Evolutionary conservation across 2,329 filamentous ascomycete genomes (phyloP), one percentile per base, ranked within the genome.

Genomic region (Alternaria panax): DNA sequence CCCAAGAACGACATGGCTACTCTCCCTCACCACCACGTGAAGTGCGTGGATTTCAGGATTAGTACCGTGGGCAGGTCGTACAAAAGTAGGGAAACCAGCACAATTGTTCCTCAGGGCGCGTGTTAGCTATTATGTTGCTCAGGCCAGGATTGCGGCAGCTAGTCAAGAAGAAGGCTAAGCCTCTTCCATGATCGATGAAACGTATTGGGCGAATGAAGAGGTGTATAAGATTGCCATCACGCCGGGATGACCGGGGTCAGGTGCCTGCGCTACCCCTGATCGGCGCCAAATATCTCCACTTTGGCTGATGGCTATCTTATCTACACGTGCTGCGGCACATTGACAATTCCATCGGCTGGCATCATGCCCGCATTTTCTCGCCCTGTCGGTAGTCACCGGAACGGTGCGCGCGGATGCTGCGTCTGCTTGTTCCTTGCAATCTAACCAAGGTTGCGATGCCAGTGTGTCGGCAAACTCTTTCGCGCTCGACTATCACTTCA

Each of bases 211-310:
- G 42, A 60, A 51, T 47, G 25, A 54, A 30, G 14, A 51, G n/a
- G 57, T 40, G 16, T 40, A 28, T 58, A 41, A 53, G 48, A 50
- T 40, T 58, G 38, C 50, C 24, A 40, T 57, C 28, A 46, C 27
- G 30, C 50, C 38, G 32, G 46, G 38, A 25, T 38, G 48, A 38
- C 40, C 24, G 20, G 30, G 27, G 2, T 48, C 8, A 30, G 32
- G 54, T 22, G 27, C 40, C 54, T 58, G 58, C 54, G 25, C 54
- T 45, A 59, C 59, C 59, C 59, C 59, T 61, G 59, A 61, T 61
- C 59, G 28, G n/a, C 59, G 6, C 36, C 14, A 6, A 24, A 42
- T 25, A 56, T 56, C 52, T 56, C 46, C 57, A 59, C 57, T 48
- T 30, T 25, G 7, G 30, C 25, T 11, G 11, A n/a, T 25, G 16